Evolutionary conservation across 2,329 filamentous ascomycete genomes (phyloP), one percentile per base, ranked within the genome.

Genomic region (Aspergillus niger): DNA sequence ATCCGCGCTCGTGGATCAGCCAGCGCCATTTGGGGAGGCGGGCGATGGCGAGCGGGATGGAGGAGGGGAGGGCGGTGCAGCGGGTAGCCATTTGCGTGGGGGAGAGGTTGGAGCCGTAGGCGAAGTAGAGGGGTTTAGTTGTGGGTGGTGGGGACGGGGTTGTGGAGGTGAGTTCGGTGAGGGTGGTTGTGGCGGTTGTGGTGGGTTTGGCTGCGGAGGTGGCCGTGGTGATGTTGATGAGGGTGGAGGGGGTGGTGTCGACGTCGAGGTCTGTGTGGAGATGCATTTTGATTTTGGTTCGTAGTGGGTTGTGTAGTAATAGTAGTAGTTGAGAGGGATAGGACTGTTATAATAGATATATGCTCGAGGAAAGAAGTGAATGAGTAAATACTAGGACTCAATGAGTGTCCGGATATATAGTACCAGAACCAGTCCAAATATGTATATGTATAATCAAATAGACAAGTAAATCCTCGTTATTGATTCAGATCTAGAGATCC

Each of bases 51-150:
- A 79, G 64, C 1, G 77, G 77, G 8, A 66, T 68, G 3, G 69
- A 69, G 13, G 61, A 28, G 0, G 77, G 74, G 49, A 72, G 65
- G 44, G 68, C 58, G n/a, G 54, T 65, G 59, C 77, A 77, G 51
- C 77, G 76, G 11, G 69, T 54, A 41, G 65, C 64, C 77, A 80
- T 79, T 54, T 80, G 77, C 3, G 69, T 72, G 24, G 73, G 70
- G 4, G 77, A 79, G 28, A 80, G 74, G 58, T 80, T 80, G 44
- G 76, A 79, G 54, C 77, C 77, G 60, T 77, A 80, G 55, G 77
- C 77, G 60, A 80, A 79, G 65, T 80, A 79, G 65, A 78, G 73
- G 36, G 73, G 68, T 58, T 68, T 69, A 17, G 48, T 54, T 63
- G 47, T 47, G 50, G 41, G 24, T 47, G 55, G 73, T 67, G 17